These are phyloP conservation scores for Fonsecaea pedrosoi DNA, from an alignment of 2,329 filamentous ascomycete genomes.

Conservation along the genomic window DNA sequence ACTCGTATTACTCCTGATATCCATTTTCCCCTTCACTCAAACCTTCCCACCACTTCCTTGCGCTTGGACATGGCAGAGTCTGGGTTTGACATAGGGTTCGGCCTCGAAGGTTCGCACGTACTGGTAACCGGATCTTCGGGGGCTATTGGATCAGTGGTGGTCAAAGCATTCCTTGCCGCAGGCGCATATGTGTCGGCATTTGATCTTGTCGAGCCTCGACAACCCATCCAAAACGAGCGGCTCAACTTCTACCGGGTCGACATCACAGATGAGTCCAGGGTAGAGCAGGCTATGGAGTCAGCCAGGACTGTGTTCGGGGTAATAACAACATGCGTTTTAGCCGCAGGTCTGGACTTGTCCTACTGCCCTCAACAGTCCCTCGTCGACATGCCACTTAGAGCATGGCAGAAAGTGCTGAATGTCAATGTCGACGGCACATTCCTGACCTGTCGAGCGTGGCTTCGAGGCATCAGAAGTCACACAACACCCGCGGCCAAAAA, in stretches of 20 bases:
- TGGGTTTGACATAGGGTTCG: conserved; percentile 44
- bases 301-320: conserved; percentile 47
- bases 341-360: conserved; percentile 54
- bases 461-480: conserved; percentile 45
- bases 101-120: conserved; percentile 49
- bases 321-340: conserved; percentile 49
- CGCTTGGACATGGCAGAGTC: conserved; percentile 12
- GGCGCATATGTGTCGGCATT: conserved; percentile 51
- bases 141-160: conserved; percentile 49
- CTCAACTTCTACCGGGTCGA: conserved; percentile 44
- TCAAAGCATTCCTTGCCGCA: conserved; percentile 52
- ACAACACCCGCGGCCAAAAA: conserved; percentile 43
- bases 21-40: neutral
- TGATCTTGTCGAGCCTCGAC: conserved; percentile 41
- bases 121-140: conserved; percentile 53
- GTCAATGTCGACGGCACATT: conserved; percentile 56
- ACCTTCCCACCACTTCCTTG: neutral
- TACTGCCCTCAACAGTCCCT: conserved; percentile 49
- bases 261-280: conserved; percentile 45
- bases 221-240: conserved; percentile 23
- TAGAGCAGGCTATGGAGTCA: conserved; percentile 46
- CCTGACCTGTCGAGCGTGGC: conserved; percentile 53
- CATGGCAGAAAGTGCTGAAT: conserved; percentile 51
- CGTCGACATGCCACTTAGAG: conserved; percentile 50
- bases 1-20: neutral